Evolutionary conservation across 768 basidiomycete genomes (phyloP), one percentile per base, ranked within the genome.

Genomic region (Kockovaella imperatae): DNA sequence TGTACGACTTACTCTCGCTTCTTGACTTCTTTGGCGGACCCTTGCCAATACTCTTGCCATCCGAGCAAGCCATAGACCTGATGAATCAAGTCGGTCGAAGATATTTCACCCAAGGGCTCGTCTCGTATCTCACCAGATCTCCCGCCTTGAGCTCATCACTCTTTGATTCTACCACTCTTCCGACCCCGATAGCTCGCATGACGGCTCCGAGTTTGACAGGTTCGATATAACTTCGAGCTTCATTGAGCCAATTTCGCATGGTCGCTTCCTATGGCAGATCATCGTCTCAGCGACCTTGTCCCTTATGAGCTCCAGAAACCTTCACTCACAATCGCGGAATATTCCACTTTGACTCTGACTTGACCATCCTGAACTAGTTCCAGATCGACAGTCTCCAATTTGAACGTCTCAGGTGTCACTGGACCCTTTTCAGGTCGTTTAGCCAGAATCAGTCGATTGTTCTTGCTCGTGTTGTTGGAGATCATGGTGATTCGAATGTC

Each of bases 231-330:
- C 80, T 82, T 38, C 88, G 76, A 14, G 63, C 66, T 64, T 87
- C 84, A 52, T 78, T 79, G 42, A 97, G 63, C 77, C 84, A 95
- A 7, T 65, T 68, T 45, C 88, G 78, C 86, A 89, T 87, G 0
- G 87, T 86, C 20, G 29, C 15, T 36, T 35, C 25, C 31, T 42
- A 38, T 34, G 24, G 30, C 44, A 46, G 2, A 28, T 45, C 13
- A 10, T 13, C 18, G n/a, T n/a, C 13, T 23, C 41, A 42, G 24
- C 41, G 25, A 34, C 7, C 43, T n/a, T 17, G 5, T 26, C 25
- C n/a, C 8, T 17, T 10, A 26, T 10, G 26, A 30, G 24, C 40
- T 11, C 25, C 20, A 20, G 40, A 17, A 39, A 15, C 4, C 3
- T 4, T 3, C 8, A 62, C 66, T 41, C 35, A 70, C 68, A 35